A percentile compares a stretch with the other conserved stretches of the same genome.
Evolutionary conservation across 352 stramenopile species (phyloP).

Genomic region (Plasmopara halstedii): DNA sequence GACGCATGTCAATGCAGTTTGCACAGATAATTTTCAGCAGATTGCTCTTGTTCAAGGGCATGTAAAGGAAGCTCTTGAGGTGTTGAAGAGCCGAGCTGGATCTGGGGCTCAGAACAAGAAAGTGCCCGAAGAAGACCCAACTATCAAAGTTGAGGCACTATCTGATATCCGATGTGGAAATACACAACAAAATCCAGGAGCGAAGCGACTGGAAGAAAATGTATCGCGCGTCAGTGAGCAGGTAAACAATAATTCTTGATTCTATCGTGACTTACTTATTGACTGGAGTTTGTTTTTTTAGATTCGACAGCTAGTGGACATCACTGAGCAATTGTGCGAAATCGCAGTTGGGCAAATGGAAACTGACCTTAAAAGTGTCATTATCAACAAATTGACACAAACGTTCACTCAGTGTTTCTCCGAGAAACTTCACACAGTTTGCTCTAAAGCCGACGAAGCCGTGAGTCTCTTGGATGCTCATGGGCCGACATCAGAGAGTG

Average conservation of each 20-base stretch:
- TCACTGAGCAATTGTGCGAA: constrained; percentile 64
- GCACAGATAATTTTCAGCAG: constrained; percentile 48
- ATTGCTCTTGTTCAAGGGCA: constrained; percentile 54
- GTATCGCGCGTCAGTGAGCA: constrained; percentile 55
- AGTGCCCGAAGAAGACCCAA: constrained; percentile 31
- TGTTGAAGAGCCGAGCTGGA: constrained; percentile 54
- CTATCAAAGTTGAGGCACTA: constrained; percentile 36
- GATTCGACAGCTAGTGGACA: constrained; percentile 46
- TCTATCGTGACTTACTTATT: constrained; percentile 3
- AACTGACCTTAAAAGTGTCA: constrained; percentile 60
- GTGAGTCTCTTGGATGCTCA: constrained; percentile 28
- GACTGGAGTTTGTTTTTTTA: constrained; percentile 11
- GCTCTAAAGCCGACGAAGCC: constrained; percentile 55
- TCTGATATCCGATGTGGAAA: constrained; percentile 20
- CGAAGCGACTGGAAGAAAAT: constrained; percentile 62
- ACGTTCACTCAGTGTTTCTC: constrained; percentile 76
- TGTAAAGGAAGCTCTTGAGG: constrained; percentile 55
- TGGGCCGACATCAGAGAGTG: constrained; percentile 19
- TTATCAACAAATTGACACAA: constrained; percentile 53
- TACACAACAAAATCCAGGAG: constrained; percentile 30
- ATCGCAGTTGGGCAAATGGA: constrained; percentile 71
- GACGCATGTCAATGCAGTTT: constrained; percentile 47
- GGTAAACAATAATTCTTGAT: constrained; percentile 21
- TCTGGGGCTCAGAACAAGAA: constrained; percentile 10
- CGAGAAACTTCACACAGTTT: constrained; percentile 47